Base-by-base conservation (phyloP, 2,329 filamentous ascomycete genomes). In the Teratosphaeria pseudoeucalypti region DNA sequence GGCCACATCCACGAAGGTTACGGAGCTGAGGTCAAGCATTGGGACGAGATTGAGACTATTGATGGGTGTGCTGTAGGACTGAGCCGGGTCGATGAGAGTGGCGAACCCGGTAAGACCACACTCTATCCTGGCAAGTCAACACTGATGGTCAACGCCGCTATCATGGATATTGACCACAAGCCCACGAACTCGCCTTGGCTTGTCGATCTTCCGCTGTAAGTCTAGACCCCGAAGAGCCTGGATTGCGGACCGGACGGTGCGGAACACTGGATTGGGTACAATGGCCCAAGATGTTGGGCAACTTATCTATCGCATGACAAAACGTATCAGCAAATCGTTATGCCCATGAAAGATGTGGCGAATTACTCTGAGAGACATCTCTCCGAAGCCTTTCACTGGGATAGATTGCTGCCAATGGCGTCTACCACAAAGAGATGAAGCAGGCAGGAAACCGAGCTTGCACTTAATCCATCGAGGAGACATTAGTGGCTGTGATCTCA, bases 1-100 rank as follows among this genome's bases (percentile, higher is more conserved):
- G 82, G 82, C 0, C 82, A 84, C 62, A 79, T 84, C 19, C 82
- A 85, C 65, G 80, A 83, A 63, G 78, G 74, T 0, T 86, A 82
- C 81, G 85, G 84, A 2, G 78, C 76, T 0, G 79, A 78, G 57
- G 60, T 82, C 2, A 77, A 82, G 0, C 71, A 73, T 1, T 87
- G 84, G 85, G 71, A 76, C 1, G 75, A 77, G 37, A 34, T 12
- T 12, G 53, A 43, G 37, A 43, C 37, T 2, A 12, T 14, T 16
- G 16, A 16, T 43, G 37, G 16, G 6, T 43, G 12, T 43, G 16
- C 37, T 14, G 16, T 43, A 6, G 37, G 37, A 12, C 11, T 43
- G 11, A 43, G 11, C 12, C 37, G 37, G 5, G 37, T n/a, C 37
- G 16, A 5, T 14, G 6, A 43, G 16, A 6, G 12, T 5, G 37